Evolutionary conservation across 1,284 basidiomycete genomes (phyloP).

Genomic region (Cutaneotrichosporon sp.): DNA sequence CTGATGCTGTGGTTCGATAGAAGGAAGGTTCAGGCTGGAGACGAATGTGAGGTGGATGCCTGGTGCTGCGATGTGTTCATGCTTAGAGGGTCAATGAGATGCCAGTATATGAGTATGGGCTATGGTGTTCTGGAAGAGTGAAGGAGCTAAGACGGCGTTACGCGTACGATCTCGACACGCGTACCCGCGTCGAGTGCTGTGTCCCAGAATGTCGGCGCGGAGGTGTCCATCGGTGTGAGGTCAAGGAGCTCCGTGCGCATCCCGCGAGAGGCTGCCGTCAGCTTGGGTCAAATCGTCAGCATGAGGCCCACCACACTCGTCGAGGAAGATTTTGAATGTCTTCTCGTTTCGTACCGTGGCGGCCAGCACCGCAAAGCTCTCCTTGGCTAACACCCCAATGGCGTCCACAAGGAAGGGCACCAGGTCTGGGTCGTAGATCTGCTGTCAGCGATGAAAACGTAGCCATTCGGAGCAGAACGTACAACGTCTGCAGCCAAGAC

Average conservation of each 20-base stretch:
- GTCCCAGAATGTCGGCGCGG: constrained; percentile 45
- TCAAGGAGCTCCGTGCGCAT: constrained; percentile 21
- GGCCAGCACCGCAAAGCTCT: constrained; percentile 38
- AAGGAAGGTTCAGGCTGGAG: neutral
- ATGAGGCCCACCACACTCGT: constrained; percentile 35
- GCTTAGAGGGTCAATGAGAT: neutral
- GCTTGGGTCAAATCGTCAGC: neutral
- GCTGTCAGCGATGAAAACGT: constrained; percentile 8
- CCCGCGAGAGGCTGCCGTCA: constrained; percentile 3
- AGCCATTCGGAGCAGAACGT: constrained; percentile 19
- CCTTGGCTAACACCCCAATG: constrained; percentile 30
- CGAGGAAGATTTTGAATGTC: constrained; percentile 46
- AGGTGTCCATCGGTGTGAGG: constrained; percentile 30
- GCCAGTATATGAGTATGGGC: neutral
- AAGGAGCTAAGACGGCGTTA: constrained; percentile 10
- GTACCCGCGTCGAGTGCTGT: constrained; percentile 43
- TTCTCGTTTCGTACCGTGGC: constrained; percentile 52
- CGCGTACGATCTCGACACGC: constrained; percentile 39
- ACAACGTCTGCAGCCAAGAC: constrained; percentile 54
- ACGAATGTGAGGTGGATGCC: neutral
- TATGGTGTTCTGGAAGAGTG: neutral
- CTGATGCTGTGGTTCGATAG: neutral
- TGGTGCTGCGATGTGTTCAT: neutral
- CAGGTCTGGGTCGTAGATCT: constrained; percentile 54
- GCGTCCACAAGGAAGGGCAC: constrained; percentile 46